Conservation (phyloP, 1,284 basidiomycete species). For the Polyporus tsugae region DNA sequence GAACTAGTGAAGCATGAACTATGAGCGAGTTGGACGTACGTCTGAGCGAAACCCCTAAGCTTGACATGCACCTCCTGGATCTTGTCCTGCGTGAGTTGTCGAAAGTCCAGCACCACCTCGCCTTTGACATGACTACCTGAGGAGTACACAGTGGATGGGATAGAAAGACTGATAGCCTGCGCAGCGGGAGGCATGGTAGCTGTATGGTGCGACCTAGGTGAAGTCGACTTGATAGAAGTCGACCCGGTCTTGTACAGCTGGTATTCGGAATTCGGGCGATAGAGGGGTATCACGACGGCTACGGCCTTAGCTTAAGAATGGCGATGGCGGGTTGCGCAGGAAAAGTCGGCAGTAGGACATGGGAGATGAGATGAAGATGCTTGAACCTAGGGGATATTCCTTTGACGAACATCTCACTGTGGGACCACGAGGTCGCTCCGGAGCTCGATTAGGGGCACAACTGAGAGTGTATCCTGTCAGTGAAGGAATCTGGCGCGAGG, state of each 20-base stretch:
- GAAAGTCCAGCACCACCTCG: conserved; percentile 33
- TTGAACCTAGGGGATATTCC: not conserved
- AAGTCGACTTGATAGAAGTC: not conserved
- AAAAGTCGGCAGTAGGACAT: not conserved
- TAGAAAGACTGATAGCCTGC: conserved; percentile 8
- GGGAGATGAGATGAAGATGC: not conserved
- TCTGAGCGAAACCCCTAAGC: conserved; percentile 32
- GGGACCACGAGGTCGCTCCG: not conserved
- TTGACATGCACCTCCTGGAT: conserved; percentile 36
- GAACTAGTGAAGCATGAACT: not conserved
- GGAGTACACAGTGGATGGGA: conserved; percentile 14
- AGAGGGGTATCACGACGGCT: not conserved
- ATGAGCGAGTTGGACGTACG: conserved; percentile 25
- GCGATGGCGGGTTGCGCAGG: not conserved
- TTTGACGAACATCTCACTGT: not conserved
- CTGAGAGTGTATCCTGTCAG: not conserved
- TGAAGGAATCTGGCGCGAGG: not conserved
- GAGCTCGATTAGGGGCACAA: not conserved
- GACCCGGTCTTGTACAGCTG: not conserved
- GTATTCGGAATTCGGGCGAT: conserved; percentile 2
- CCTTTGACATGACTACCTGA: conserved; percentile 31
- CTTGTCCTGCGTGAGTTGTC: conserved; percentile 28
- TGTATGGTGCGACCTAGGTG: not conserved
- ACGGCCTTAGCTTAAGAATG: not conserved
- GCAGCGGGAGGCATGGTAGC: conserved; percentile 5